Evolutionary conservation across 371 early-diverging fungal species (phyloP), one percentile per base, ranked within the genome.

Genomic region (Actinomucor elegans): DNA sequence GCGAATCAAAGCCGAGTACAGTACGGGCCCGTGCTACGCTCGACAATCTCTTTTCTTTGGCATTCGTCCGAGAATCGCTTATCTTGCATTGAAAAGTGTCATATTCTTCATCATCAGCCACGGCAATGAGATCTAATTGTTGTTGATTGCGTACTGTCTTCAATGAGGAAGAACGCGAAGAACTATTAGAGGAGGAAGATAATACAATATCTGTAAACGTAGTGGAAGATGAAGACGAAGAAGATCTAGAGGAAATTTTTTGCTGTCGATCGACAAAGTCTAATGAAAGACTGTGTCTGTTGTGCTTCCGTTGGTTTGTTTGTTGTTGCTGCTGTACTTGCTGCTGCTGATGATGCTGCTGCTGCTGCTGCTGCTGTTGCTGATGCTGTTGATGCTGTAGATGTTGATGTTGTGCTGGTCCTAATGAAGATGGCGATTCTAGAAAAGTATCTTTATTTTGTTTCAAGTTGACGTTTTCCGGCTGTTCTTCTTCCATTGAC

Each of bases 21-120:
- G 60, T 59, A 15, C 60, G 54, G 36, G 60, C 60, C 49, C 60
- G 40, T 32, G 60, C 48, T 18, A 56, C 49, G 34, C 31, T 48
- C 15, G 59, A 52, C 24, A 52, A 31, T 24, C 54, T 41, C 31
- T 48, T 54, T 46, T 38, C 37, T 45, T 41, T 36, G 8, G 40
- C 28, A 11, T n/a, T 18, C 5, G 51, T 36, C 11, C 48, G 48
- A 34, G 48, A 28, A 31, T 29, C 18, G 57, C 41, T 43, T 48
- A 50, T 6, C 48, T 35, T 14, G 34, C 28, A 28, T 28, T 28
- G 29, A 28, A 18, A 15, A 47, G 11, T 24, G 18, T 9, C 8
- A 6, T 47, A n/a, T 12, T 49, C 49, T 20, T 37, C 33, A 5
- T 38, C 49, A 4, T n/a, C 28, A 5, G 15, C 36, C 12, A 27